phyloP scores from a whole-genome alignment of 768 basidiomycete species.

The Termitomyces sp. region DNA sequence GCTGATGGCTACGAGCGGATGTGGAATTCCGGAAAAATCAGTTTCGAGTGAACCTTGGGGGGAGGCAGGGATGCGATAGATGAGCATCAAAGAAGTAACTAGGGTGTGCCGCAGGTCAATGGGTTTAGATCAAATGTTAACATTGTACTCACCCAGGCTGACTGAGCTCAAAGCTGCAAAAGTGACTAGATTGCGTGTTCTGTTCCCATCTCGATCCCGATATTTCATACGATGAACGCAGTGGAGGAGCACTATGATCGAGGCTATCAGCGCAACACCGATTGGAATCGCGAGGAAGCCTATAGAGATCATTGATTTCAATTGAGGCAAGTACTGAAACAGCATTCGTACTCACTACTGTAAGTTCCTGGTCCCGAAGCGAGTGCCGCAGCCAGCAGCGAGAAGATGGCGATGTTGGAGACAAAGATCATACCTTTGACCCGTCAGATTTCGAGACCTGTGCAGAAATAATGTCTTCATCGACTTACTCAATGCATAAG shows the following conservation, averaged over 20 bases:
- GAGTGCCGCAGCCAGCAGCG: constrained; percentile 9
- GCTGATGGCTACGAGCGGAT: constrained; percentile 17
- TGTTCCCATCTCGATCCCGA: constrained; percentile 6
- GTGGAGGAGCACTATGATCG: constrained; percentile 12
- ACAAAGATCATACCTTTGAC: constrained; percentile 6
- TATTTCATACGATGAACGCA: constrained; percentile 12
- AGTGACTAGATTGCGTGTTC: constrained; percentile 8
- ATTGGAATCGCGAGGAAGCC: constrained; percentile 12
- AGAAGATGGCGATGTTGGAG: constrained; percentile 4
- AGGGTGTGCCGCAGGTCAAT: background rate
- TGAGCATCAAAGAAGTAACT: constrained; percentile 17
- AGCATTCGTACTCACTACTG: constrained; percentile 1
- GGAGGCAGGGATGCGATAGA: constrained; percentile 20
- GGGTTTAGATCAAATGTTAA: background rate
- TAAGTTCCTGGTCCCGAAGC: constrained; percentile 7
- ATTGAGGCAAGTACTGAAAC: background rate
- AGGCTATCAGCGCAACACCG: constrained; percentile 11
- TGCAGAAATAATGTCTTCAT: too few relatives aligned
- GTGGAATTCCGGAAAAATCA: constrained; percentile 19
- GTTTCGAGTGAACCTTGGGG: constrained; percentile 18
- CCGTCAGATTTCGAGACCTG: background rate
- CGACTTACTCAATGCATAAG: constrained; percentile 8
- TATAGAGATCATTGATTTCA: background rate
- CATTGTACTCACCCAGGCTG: constrained; percentile 7
- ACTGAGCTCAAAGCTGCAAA: constrained; percentile 7